Percentiles rank a stretch among this genome's conserved stretches.
Evolutionary conservation across 23 red algal genomes (phyloP).

Genomic region (Cyanidioschyzon merolae): DNA sequence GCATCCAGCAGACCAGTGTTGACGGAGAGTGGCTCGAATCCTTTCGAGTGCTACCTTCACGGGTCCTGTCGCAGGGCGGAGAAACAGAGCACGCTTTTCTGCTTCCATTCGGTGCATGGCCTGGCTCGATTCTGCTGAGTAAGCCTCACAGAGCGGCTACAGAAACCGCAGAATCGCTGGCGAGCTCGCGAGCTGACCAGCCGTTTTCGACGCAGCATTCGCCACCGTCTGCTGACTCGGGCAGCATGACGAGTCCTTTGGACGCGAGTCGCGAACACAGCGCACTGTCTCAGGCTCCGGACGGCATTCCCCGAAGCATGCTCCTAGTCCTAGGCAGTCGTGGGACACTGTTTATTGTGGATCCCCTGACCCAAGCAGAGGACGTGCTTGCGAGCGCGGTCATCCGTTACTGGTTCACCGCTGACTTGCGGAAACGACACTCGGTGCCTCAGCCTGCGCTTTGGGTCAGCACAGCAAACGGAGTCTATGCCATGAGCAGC

Average conservation of each 20-base stretch:
- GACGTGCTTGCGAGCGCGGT: slow-evolving; percentile 16
- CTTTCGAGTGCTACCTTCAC: neutral
- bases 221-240: neutral
- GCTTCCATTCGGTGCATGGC: neutral
- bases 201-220: neutral
- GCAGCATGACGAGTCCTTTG: neutral
- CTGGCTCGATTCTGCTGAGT: neutral
- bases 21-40: slow-evolving; percentile 12
- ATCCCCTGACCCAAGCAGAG: neutral
- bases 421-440: slow-evolving; percentile 3
- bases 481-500: neutral
- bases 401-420: slow-evolving; percentile 23
- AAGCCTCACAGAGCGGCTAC: neutral
- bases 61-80: neutral
- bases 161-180: neutral
- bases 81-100: neutral
- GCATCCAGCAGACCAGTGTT: neutral
- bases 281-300: neutral
- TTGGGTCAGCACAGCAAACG: neutral
- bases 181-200: neutral
- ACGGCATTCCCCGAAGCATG: neutral
- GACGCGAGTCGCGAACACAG: neutral
- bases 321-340: slow-evolving; percentile 3
- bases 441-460: slow-evolving; percentile 8
- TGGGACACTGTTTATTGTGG: slow-evolving; percentile 1